These are phyloP conservation scores for Backusella tarrabulga DNA, from an alignment of 192 early-diverging fungal genomes.

Conservation along the genomic window DNA sequence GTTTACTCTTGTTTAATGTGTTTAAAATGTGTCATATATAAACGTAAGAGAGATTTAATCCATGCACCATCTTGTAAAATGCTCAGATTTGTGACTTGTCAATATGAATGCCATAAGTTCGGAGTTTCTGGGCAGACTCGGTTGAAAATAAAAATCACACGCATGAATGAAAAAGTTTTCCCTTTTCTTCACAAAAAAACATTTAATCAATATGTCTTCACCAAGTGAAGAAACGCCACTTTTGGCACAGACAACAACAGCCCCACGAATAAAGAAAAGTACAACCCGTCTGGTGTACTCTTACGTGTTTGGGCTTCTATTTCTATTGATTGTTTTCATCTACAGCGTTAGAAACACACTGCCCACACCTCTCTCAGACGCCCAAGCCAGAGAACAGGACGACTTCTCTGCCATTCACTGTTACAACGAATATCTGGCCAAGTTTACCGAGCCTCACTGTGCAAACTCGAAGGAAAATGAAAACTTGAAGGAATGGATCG, in stretches of 20 bases:
- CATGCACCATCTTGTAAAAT: no score
- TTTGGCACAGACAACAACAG: neutral
- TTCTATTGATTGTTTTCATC: conserved; percentile 4
- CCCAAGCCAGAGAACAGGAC: conserved; percentile 8
- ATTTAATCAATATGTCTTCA: conserved; percentile 1
- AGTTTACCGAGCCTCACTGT: conserved; percentile 30
- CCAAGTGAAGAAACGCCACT: conserved; percentile 19
- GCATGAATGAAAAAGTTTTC: conserved; percentile 6
- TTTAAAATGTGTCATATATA: no score
- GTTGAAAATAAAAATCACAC: neutral
- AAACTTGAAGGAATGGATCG: conserved; percentile 25
- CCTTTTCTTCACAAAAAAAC: neutral
- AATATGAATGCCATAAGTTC: neutral
- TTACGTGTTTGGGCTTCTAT: conserved; percentile 10
- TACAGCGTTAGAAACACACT: conserved; percentile 6
- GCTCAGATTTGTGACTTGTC: no score
- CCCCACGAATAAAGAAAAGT: neutral
- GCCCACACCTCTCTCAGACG: conserved; percentile 19
- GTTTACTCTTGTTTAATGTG: no score
- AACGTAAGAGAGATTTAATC: no score
- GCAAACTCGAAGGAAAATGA: conserved; percentile 31
- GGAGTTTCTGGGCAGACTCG: neutral
- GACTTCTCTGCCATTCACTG: conserved; percentile 36
- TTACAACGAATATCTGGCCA: conserved; percentile 30
- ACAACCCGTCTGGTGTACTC: neutral